phyloP scores from a whole-genome alignment of 306 rosid genomes.

The cucumber (Cucumis sativus) region DNA sequence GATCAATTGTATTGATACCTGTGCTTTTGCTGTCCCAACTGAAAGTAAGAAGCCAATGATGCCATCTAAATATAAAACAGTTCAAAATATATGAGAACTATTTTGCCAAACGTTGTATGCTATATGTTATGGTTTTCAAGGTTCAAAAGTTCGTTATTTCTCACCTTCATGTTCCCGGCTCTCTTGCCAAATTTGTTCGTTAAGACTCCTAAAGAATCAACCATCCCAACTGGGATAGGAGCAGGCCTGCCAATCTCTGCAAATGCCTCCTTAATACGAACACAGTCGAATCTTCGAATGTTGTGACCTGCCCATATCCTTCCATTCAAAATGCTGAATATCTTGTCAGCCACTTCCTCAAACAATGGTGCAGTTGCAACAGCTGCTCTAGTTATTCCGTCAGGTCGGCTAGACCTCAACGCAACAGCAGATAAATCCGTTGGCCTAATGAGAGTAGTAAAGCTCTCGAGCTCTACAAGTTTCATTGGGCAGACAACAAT shows the following conservation, averaged over 20 bases:
- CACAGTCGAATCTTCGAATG: constrained; percentile 72
- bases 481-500: constrained; percentile 59
- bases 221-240: constrained; percentile 53
- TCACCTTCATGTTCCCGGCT: constrained; percentile 99
- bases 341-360: constrained; percentile 67
- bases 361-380: constrained; percentile 66
- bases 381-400: constrained; percentile 63
- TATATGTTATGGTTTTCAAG: background rate
- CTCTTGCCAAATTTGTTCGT: constrained; percentile 68
- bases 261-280: constrained; percentile 76
- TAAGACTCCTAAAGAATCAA: constrained; percentile 63
- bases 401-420: constrained; percentile 40
- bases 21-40: constrained; percentile 85
- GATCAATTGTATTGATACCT: constrained; percentile 25
- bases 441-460: constrained; percentile 56
- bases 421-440: constrained; percentile 45
- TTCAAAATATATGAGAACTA: background rate
- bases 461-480: constrained; percentile 71
- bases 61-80: constrained; percentile 57
- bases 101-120: background rate
- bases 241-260: constrained; percentile 43
- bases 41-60: constrained; percentile 77
- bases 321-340: constrained; percentile 59
- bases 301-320: constrained; percentile 96
- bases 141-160: background rate